phyloP scores from a whole-genome alignment of 2,329 filamentous ascomycete species.

The Fusarium proliferatum region DNA sequence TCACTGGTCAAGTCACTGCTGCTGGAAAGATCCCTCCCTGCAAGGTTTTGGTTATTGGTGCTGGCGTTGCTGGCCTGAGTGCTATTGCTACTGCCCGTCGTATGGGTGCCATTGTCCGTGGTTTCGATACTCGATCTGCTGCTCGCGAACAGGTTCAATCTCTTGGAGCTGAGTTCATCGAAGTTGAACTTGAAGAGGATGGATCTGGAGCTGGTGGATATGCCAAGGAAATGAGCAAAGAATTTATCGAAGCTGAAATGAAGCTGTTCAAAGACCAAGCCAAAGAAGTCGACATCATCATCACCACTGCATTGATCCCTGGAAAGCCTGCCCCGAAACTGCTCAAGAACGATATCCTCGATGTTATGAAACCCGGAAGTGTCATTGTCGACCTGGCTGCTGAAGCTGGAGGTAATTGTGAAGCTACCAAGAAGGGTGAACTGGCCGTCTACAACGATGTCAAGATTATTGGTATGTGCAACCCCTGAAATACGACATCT shows the following conservation, averaged over 20 bases:
- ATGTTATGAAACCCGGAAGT: slow-evolving; percentile 89
- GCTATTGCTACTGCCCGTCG: slow-evolving; percentile 88
- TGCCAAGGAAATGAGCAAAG: slow-evolving; percentile 93
- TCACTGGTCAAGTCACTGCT: slow-evolving; percentile 90
- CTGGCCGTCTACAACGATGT: slow-evolving; percentile 79
- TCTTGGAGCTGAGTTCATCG: slow-evolving; percentile 88
- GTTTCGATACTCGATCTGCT: slow-evolving; percentile 91
- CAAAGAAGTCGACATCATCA: slow-evolving; percentile 89
- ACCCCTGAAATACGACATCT: too few species aligned
- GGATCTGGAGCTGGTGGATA: slow-evolving; percentile 88
- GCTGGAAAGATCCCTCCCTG: slow-evolving; percentile 91
- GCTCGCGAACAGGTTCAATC: slow-evolving; percentile 91
- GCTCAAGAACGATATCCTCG: slow-evolving; percentile 82
- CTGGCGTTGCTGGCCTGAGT: slow-evolving; percentile 87
- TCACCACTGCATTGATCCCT: slow-evolving; percentile 92
- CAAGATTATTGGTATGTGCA: slow-evolving; percentile 76
- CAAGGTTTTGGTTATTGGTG: slow-evolving; percentile 90
- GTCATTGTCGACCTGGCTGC: slow-evolving; percentile 90
- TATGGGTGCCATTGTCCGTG: slow-evolving; percentile 88
- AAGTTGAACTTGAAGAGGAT: slow-evolving; percentile 86
- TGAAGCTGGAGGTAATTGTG: slow-evolving; percentile 89
- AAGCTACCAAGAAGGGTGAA: slow-evolving; percentile 80
- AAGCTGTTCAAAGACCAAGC: slow-evolving; percentile 90
- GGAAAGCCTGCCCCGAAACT: slow-evolving; percentile 85
- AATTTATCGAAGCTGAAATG: slow-evolving; percentile 94